Conservation (phyloP, 805 yeast genomes). For the Yarrowia sp. region DNA sequence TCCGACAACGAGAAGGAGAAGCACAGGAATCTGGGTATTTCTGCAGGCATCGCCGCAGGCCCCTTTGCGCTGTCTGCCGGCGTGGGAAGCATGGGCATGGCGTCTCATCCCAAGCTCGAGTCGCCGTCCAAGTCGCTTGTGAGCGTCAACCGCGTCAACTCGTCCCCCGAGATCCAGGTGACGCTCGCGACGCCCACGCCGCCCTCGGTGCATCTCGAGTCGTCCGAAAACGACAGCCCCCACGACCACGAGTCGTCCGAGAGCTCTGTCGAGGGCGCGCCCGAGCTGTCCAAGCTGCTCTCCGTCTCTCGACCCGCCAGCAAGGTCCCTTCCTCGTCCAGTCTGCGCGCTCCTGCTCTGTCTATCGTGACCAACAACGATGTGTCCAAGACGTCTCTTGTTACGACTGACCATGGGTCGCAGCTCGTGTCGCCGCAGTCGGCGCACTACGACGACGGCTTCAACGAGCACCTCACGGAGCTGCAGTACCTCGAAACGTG, state of each 20-base stretch:
- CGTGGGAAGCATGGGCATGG: constrained; percentile 10
- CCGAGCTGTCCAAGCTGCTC: constrained; percentile 19
- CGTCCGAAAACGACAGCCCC: constrained; percentile 10
- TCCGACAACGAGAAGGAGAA: constrained; percentile 10
- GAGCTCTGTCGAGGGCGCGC: constrained; percentile 7
- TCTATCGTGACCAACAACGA: background rate
- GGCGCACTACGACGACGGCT: constrained; percentile 21
- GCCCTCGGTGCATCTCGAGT: constrained; percentile 8
- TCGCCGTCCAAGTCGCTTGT: constrained; percentile 9
- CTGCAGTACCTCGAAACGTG: constrained; percentile 26
- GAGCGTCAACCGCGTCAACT: background rate
- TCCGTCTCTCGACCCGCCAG: constrained; percentile 7
- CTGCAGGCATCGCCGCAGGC: background rate
- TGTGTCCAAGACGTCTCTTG: constrained; percentile 2
- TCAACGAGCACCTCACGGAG: constrained; percentile 17
- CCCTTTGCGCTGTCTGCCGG: constrained; percentile 1
- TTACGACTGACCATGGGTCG: background rate
- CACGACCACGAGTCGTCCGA: constrained; percentile 20
- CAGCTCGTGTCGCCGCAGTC: background rate
- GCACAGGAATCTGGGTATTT: background rate
- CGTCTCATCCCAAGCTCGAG: background rate
- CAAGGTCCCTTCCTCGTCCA: constrained; percentile 7
- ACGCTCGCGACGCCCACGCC: constrained; percentile 3
- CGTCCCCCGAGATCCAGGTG: constrained; percentile 17
- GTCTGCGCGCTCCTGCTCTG: constrained; percentile 3